phyloP scores from a whole-genome alignment of 2,329 filamentous ascomycete genomes.

The Leptoxyphium fumago region DNA sequence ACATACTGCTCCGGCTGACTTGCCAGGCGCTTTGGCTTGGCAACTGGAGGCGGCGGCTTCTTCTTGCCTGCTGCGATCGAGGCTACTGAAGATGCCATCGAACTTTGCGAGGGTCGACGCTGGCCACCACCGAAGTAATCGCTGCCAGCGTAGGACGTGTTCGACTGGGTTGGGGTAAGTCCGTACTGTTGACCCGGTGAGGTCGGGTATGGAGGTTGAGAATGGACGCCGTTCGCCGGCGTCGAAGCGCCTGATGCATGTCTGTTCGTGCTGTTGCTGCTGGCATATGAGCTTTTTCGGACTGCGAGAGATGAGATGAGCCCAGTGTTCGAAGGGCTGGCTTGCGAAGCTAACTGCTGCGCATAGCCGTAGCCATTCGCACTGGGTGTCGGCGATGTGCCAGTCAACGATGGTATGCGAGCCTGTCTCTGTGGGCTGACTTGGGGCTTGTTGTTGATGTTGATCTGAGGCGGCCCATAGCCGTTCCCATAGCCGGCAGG shows the following conservation, averaged over 20 bases:
- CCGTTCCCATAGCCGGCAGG: conserved; percentile 1
- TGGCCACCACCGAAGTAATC: conserved; percentile 30
- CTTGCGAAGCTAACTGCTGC: conserved; percentile 8
- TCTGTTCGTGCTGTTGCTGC: conserved; percentile 7
- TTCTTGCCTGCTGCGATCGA: conserved; percentile 37
- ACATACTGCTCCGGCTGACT: conserved; percentile 27
- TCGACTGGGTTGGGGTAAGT: conserved; percentile 14
- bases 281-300: conserved; percentile 1
- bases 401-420: not conserved
- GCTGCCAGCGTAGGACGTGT: conserved; percentile 17
- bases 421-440: conserved; percentile 6
- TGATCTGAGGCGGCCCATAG: conserved; percentile 4
- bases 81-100: conserved; percentile 19
- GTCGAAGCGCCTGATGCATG: conserved; percentile 10
- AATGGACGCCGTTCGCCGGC: conserved; percentile 9
- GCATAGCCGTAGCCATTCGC: conserved; percentile 2
- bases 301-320: conserved; percentile 5
- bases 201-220: conserved; percentile 7
- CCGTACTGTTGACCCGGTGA: conserved; percentile 17
- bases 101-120: not conserved
- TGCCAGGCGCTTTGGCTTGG: conserved; percentile 38
- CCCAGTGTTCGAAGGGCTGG: conserved; percentile 1
- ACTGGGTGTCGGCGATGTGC: conserved; percentile 4
- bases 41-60: conserved; percentile 55
- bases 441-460: conserved; percentile 12